Base-by-base conservation (phyloP, 192 early-diverging fungal genomes). In the Thoreauomyces humboldtii region DNA sequence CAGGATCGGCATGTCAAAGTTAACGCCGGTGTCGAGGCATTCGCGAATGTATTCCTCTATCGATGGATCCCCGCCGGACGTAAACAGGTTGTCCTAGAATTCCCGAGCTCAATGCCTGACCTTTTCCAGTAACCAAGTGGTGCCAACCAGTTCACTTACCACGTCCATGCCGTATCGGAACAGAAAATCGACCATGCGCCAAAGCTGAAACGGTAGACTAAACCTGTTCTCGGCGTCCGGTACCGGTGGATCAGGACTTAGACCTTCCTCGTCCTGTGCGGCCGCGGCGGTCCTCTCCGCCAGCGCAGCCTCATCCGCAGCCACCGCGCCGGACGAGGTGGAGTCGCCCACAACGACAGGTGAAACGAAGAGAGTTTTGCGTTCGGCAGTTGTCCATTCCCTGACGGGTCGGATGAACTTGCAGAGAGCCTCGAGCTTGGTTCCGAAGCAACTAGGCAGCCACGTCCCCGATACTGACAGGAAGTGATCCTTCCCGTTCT, bases 401-500 rank as follows among this genome's bases (percentile, higher is more conserved):
- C 66, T n/a, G 0, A 68, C 57, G 0, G 92, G 82, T 31, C 63
- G 41, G 11, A 53, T 21, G 15, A 77, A 25, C 9, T 56, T 25
- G 62, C 76, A 81, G 15, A 97, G 72, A 17, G 83, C 71, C 24
- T 88, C 87, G 29, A 97, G 57, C 0, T 72, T 77, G 65, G 80
- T 81, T 2, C 91, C 92, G 72, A 90, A 92, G 65, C 88, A 89
- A 4, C 90, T 89, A 1, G 79, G 73, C 31, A 79, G 59, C 71
- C 92, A 95, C 0, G 67, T 65, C 24, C 88, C 95, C 19, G 76
- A 72, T 7, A 94, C 79, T 4, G 83, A 73, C 9, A 98, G 74
- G 70, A 98, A 98, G 54, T 86, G 87, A 54, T 98, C 93, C 34
- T 88, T 88, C 11, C 91, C 88, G 29, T 88, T 84, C 46, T 89